phyloP scores from a whole-genome alignment of 768 basidiomycete genomes.

The Panellus pusillus region DNA sequence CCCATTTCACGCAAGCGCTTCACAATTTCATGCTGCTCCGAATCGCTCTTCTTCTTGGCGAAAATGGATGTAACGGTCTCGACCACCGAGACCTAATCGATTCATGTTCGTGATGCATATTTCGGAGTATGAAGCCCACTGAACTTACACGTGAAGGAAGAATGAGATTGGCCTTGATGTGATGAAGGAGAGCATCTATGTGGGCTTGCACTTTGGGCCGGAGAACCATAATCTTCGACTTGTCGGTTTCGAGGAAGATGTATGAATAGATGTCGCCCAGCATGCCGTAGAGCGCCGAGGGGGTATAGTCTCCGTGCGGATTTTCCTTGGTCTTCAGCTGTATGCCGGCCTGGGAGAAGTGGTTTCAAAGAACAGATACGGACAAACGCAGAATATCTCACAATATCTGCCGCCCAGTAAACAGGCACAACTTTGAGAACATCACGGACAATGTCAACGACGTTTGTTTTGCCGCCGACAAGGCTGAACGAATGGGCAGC shows the following conservation, averaged over 20 bases:
- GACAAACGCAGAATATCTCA: slow-evolving; percentile 31
- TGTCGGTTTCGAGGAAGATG: slow-evolving; percentile 73
- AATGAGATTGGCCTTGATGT: slow-evolving; percentile 56
- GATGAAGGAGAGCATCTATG: slow-evolving; percentile 50
- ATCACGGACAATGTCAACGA: slow-evolving; percentile 67
- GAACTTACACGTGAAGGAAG: slow-evolving; percentile 44
- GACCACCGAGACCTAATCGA: slow-evolving; percentile 36
- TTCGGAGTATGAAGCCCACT: slow-evolving; percentile 7
- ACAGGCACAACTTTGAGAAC: slow-evolving; percentile 67
- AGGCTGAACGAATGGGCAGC: slow-evolving; percentile 50
- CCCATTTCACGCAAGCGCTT: slow-evolving; percentile 58
- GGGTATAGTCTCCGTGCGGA: slow-evolving; percentile 60
- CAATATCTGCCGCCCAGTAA: slow-evolving; percentile 74
- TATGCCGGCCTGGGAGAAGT: slow-evolving; percentile 60
- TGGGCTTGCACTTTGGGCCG: slow-evolving; percentile 52
- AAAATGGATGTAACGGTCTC: slow-evolving; percentile 49
- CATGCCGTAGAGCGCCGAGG: slow-evolving; percentile 59
- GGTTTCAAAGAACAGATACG: neutral
- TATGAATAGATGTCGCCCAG: slow-evolving; percentile 76
- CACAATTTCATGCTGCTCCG: slow-evolving; percentile 50
- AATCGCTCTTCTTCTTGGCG: slow-evolving; percentile 36
- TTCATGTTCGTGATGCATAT: neutral
- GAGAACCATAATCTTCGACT: slow-evolving; percentile 55
- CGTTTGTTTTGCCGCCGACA: slow-evolving; percentile 52
- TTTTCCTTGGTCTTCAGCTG: slow-evolving; percentile 58